phyloP scores from a whole-genome alignment of 192 early-diverging fungal genomes.

The Gigaspora rosea region DNA sequence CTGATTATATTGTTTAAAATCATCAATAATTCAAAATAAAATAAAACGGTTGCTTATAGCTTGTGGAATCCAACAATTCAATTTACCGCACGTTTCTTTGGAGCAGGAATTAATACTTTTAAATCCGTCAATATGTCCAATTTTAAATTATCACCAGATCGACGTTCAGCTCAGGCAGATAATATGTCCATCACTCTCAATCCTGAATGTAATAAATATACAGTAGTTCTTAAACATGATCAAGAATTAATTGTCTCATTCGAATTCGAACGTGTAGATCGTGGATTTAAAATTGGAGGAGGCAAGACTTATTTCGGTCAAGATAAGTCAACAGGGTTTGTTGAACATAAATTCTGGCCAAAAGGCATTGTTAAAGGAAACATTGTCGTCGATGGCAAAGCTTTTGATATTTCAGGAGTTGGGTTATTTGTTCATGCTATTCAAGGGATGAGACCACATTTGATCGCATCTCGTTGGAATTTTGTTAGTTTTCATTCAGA shows the following conservation, averaged over 20 bases:
- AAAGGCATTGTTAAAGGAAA: slow-evolving; percentile 69
- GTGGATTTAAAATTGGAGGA: slow-evolving; percentile 81
- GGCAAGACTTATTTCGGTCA: slow-evolving; percentile 77
- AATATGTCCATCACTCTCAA: slow-evolving; percentile 65
- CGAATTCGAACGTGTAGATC: slow-evolving; percentile 65
- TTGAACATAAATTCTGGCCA: slow-evolving; percentile 85
- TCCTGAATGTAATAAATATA: slow-evolving; percentile 50
- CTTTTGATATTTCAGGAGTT: slow-evolving; percentile 67
- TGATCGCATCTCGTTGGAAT: slow-evolving; percentile 83
- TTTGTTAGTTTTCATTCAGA: slow-evolving; percentile 76
- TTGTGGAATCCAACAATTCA: slow-evolving; percentile 63
- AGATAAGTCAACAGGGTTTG: slow-evolving; percentile 55
- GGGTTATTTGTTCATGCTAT: slow-evolving; percentile 84
- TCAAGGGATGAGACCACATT: slow-evolving; percentile 84
- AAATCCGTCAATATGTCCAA: slow-evolving; percentile 72
- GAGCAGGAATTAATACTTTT: slow-evolving; percentile 72
- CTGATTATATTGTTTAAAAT: background rate
- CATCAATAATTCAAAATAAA: background rate
- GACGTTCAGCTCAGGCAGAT: slow-evolving; percentile 75
- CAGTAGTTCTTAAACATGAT: slow-evolving; percentile 54
- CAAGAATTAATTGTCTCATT: slow-evolving; percentile 69
- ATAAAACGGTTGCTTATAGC: background rate
- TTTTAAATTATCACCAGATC: slow-evolving; percentile 71
- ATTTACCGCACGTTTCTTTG: slow-evolving; percentile 75
- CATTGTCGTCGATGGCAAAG: slow-evolving; percentile 69